These are phyloP conservation scores for Talaromyces trachyspermus DNA, from an alignment of 495 filamentous ascomycete genomes.

Conservation along the genomic window DNA sequence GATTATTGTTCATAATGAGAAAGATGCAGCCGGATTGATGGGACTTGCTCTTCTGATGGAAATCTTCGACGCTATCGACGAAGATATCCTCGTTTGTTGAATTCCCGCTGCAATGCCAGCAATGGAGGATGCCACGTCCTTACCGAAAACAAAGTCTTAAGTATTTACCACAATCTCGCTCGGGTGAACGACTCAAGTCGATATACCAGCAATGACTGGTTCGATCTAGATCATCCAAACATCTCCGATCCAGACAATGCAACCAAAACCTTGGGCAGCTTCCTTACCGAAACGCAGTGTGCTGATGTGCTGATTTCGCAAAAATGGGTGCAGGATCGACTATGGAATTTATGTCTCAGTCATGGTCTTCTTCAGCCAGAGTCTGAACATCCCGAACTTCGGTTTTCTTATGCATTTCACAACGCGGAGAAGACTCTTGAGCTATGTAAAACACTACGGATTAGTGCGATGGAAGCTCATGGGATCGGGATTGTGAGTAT, in stretches of 20 bases:
- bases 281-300: slow-evolving; percentile 60
- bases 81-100: slow-evolving; percentile 37
- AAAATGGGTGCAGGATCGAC: slow-evolving; percentile 76
- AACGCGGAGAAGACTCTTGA: slow-evolving; percentile 58
- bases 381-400: slow-evolving; percentile 49
- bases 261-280: slow-evolving; percentile 40
- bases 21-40: slow-evolving; percentile 38
- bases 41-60: slow-evolving; percentile 36
- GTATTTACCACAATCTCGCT: slow-evolving; percentile 27
- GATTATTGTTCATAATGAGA: slow-evolving; percentile 39
- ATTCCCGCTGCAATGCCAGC: slow-evolving; percentile 25
- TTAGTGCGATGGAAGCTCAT: slow-evolving; percentile 63
- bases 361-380: slow-evolving; percentile 47
- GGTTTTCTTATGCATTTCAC: slow-evolving; percentile 63
- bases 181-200: slow-evolving; percentile 24
- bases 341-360: slow-evolving; percentile 61
- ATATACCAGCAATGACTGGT: slow-evolving; percentile 55
- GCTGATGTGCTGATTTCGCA: slow-evolving; percentile 66
- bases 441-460: slow-evolving; percentile 55
- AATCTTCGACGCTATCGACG: slow-evolving; percentile 35
- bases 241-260: slow-evolving; percentile 43
- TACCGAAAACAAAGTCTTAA: slow-evolving; percentile 27
- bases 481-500: slow-evolving; percentile 60
- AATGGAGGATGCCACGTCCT: slow-evolving; percentile 28
- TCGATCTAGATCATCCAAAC: slow-evolving; percentile 55